Evolutionary conservation across 2,329 filamentous ascomycete genomes (phyloP).

Genomic region (Penicillium nordicum): DNA sequence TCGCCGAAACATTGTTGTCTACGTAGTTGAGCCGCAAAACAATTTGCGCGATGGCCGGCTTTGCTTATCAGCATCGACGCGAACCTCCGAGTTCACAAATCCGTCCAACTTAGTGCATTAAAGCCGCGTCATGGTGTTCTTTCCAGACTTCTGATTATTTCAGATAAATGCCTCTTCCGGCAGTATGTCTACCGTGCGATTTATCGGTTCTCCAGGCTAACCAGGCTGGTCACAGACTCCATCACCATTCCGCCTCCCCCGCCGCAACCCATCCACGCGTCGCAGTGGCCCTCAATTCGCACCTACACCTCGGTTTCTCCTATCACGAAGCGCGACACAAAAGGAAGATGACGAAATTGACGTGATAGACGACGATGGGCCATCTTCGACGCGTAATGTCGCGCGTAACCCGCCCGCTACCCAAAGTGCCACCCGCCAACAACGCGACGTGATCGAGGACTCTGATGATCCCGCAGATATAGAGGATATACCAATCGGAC

Average conservation of each 20-base stretch:
- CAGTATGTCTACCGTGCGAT: background rate
- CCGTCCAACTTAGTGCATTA: background rate
- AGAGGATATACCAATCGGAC: background rate
- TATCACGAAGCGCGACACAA: conserved; percentile 25
- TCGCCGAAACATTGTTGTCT: too few species aligned
- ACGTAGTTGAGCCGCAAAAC: background rate
- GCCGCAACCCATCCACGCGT: conserved; percentile 25
- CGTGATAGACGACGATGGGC: conserved; percentile 21
- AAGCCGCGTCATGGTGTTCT: background rate
- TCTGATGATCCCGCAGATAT: conserved; percentile 18
- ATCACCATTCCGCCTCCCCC: conserved; percentile 31
- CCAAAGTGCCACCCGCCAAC: conserved; percentile 5
- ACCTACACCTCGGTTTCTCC: conserved; percentile 32
- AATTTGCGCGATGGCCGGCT: background rate
- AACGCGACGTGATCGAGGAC: conserved; percentile 30
- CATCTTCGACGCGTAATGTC: conserved; percentile 13
- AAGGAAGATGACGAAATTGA: conserved; percentile 12
- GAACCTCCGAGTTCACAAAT: background rate
- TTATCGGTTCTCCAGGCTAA: background rate
- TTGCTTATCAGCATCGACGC: background rate
- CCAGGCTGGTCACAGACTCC: conserved; percentile 16
- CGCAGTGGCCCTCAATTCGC: conserved; percentile 32
- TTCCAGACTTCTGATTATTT: background rate
- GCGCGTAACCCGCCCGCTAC: conserved; percentile 5
- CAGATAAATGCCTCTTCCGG: conserved; percentile 16